Base-by-base conservation (phyloP, 2,329 filamentous ascomycete genomes). In the Aspergillus ustus region DNA sequence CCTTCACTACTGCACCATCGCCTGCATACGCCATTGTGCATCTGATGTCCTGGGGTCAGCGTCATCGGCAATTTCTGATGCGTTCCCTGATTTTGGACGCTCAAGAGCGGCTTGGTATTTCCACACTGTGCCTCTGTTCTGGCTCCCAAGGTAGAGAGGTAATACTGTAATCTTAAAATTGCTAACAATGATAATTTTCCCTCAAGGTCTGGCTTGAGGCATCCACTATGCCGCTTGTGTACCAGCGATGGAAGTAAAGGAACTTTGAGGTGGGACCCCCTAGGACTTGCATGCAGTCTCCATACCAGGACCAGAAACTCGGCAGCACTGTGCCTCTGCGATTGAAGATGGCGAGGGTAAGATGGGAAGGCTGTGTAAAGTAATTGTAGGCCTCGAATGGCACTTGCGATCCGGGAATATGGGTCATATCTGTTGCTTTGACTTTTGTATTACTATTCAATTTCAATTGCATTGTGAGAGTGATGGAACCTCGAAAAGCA, bases 21-120 rank as follows among this genome's bases (percentile, higher is more conserved):
- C 19, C 57, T 46, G 53, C 63, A 63, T 63, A 66, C 65, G 63
- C 65, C 59, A 64, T 64, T 61, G 59, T 67, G 65, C 63, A 67
- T 61, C 44, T 52, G 59, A 59, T 52, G 52, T 28, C 59, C 57
- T 55, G 52, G 59, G 44, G 59, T 56, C 59, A 61, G 53, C 49
- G 45, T 57, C 56, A 58, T 58, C 22, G 52, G 22, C 22, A 46
- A 52, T 19, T 52, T 37, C 37, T 31, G 43, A 34, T 17, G 15
- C 40, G 9, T 59, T 59, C 57, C 50, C 57, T 59, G 57, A 46
- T 52, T 59, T 52, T 43, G 49, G 37, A 13, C 20, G n/a, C 3
- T 57, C 20, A 17, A 28, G 13, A 46, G 37, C 22, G 34, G 29
- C 31, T 49, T 49, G 20, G 53, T 57, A 31, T 45, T n/a, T 28